Base-by-base conservation (phyloP, 2,329 filamentous ascomycete genomes). In the Pseudohalonectria lignicola region DNA sequence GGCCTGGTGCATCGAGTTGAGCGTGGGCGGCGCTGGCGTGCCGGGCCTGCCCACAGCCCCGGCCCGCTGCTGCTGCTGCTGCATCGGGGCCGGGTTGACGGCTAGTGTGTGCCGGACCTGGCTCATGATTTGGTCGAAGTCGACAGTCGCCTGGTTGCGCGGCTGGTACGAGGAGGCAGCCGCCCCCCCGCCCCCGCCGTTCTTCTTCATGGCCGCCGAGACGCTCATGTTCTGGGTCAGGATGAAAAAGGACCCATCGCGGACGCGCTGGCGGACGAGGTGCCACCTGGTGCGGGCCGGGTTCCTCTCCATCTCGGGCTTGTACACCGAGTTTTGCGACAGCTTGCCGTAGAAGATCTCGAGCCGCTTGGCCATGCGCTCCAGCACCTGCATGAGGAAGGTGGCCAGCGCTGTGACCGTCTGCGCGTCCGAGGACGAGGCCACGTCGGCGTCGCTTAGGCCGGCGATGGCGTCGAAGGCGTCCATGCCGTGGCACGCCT, bases 401-500 rank as follows among this genome's bases (percentile, higher is more conserved):
- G 60, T 60, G 1, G 64, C 57, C 4, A 67, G 43, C 0, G 62
- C 60, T 3, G 54, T 49, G 3, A 67, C 45, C 2, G 62, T 57
- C 18, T 63, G 58, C 0, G 50, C 45, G 16, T 63, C 60, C n/a
- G 29, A 26, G 4, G 4, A 12, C 8, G 7, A 7, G 16, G 1
- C 54, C 8, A 7, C 12, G 8, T 26, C 8, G 23, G 7, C 55
- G 5, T 55, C 48, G 0, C 54, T 52, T 17, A 63, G 54, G 17
- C 54, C 53, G 45, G 62, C 62, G 20, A 73, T 55, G 17, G 56
- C 60, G 32, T 65, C 66, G 19, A 71, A 71, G 1, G 69, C 69
- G 42, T 74, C 69, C 67, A 74, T 74, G 8, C 70, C 71, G 17
- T 57, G 56, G 37, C 68, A 71, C 0, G 64, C 66, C 43, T 74